Conservation (phyloP, 306 rosid genomes). For the Cicer arietinum region DNA sequence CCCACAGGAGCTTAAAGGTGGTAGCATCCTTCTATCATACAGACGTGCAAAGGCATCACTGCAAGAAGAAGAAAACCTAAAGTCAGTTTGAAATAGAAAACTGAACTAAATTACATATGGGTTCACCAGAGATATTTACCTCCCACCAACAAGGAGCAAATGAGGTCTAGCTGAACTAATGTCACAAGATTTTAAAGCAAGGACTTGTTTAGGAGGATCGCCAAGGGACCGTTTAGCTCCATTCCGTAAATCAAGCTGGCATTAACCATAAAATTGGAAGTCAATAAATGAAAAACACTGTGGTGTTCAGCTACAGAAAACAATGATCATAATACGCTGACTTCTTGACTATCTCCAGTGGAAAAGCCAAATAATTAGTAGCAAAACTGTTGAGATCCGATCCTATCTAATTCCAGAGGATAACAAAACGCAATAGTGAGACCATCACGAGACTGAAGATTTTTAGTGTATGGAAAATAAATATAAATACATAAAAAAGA, state of each 20-base stretch:
- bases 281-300: conserved; percentile 41
- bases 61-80: conserved; percentile 49
- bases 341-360: conserved; percentile 22
- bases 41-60: conserved; percentile 98
- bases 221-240: conserved; percentile 93
- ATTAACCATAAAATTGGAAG: conserved; percentile 51
- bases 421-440: conserved; percentile 26
- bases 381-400: conserved; percentile 11
- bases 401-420: conserved; percentile 29
- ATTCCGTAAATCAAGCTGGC: conserved; percentile 93
- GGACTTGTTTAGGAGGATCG: conserved; percentile 87
- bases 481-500: too few species aligned
- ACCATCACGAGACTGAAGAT: conserved; percentile 26
- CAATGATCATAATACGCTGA: conserved; percentile 33
- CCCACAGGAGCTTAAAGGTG: conserved; percentile 75
- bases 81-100: conserved; percentile 39
- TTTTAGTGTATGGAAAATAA: too few species aligned
- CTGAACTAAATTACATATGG: conserved; percentile 2
- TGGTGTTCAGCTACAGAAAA: conserved; percentile 33
- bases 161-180: conserved; percentile 91
- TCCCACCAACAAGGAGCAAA: conserved; percentile 97
- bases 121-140: conserved; percentile 60
- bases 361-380: conserved; percentile 16
- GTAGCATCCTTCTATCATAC: conserved; percentile 97
- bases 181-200: conserved; percentile 89